Percentiles rank a stretch among this genome's conserved stretches.
These are phyloP conservation scores for Ceratobasidium sp. DNA, from an alignment of 1,284 basidiomycete species.

Conservation along the genomic window DNA sequence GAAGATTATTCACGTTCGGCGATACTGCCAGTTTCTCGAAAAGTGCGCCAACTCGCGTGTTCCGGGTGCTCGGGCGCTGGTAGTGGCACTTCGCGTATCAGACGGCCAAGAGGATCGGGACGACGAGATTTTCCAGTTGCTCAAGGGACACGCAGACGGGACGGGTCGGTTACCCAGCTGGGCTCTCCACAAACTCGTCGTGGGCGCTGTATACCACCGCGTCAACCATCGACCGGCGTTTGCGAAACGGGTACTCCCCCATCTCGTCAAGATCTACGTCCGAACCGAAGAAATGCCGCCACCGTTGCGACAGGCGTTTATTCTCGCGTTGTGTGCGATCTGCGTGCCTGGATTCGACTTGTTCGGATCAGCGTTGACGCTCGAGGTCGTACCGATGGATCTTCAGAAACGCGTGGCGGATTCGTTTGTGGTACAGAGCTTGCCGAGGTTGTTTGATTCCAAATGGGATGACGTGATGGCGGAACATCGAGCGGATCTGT, in stretches of 20 bases:
- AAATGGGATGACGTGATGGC: conserved; percentile 15
- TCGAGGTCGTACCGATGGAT: conserved; percentile 30
- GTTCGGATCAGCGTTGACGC: conserved; percentile 28
- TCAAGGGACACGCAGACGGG: conserved; percentile 21
- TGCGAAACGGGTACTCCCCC: conserved; percentile 1
- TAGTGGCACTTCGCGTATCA: conserved; percentile 28
- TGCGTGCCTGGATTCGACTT: conserved; percentile 28
- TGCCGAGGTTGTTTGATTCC: conserved; percentile 17
- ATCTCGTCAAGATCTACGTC: conserved; percentile 24
- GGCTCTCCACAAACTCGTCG: conserved; percentile 27
- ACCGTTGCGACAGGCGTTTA: conserved; percentile 23
- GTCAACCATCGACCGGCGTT: conserved; percentile 13
- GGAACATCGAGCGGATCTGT: conserved; percentile 11
- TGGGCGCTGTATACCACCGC: conserved; percentile 23
- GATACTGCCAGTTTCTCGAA: conserved; percentile 18
- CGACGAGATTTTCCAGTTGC: conserved; percentile 18
- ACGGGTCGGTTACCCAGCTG: conserved; percentile 15
- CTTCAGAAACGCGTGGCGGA: conserved; percentile 28
- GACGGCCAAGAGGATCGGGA: conserved; percentile 31
- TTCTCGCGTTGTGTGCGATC: conserved; percentile 24
- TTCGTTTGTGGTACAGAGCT: conserved; percentile 20
- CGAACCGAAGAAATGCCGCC: conserved; percentile 34
- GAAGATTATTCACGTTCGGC: conserved; percentile 28
- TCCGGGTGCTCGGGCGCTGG: conserved; percentile 25
- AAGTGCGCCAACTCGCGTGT: conserved; percentile 11